These are phyloP conservation scores for Saturnispora gosingensis DNA, from an alignment of 805 yeast species.

Conservation along the genomic window DNA sequence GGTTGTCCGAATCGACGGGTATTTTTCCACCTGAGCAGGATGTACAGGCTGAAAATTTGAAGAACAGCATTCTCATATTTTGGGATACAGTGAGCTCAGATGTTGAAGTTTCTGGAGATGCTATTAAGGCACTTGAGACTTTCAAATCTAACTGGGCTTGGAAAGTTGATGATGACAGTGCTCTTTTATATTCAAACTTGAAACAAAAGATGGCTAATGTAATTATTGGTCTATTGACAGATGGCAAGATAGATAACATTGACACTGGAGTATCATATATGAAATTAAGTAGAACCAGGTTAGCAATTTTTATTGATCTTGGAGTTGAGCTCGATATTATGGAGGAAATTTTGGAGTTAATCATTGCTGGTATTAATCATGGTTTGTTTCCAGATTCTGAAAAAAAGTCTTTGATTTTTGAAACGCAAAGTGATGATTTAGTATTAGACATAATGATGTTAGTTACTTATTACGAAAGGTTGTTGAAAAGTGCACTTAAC, in stretches of 20 bases:
- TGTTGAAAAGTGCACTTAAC: slow-evolving; percentile 14
- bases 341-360: neutral
- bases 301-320: neutral
- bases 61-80: neutral
- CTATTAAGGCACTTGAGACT: neutral
- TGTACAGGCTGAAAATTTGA: neutral
- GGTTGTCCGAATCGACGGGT: slow-evolving; percentile 22
- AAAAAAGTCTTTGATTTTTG: slow-evolving; percentile 4
- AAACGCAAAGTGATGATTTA: slow-evolving; percentile 2
- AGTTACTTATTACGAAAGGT: slow-evolving; percentile 15
- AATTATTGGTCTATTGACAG: neutral
- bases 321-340: slow-evolving; percentile 2
- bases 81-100: slow-evolving; percentile 1
- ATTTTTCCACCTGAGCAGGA: slow-evolving; percentile 7
- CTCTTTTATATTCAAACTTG: neutral
- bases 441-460: slow-evolving; percentile 16
- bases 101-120: neutral
- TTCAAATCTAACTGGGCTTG: slow-evolving; percentile 5
- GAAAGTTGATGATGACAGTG: neutral
- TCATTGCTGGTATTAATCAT: slow-evolving; percentile 8
- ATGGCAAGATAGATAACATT: neutral
- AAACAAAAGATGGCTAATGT: neutral
- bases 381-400: slow-evolving; percentile 14
- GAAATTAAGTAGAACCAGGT: neutral
- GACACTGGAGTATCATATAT: neutral